A percentile compares a stretch with the other conserved stretches of the same genome.
Evolutionary conservation across 2,329 filamentous ascomycete species (phyloP).

Genomic region (Fusarium napiforme): DNA sequence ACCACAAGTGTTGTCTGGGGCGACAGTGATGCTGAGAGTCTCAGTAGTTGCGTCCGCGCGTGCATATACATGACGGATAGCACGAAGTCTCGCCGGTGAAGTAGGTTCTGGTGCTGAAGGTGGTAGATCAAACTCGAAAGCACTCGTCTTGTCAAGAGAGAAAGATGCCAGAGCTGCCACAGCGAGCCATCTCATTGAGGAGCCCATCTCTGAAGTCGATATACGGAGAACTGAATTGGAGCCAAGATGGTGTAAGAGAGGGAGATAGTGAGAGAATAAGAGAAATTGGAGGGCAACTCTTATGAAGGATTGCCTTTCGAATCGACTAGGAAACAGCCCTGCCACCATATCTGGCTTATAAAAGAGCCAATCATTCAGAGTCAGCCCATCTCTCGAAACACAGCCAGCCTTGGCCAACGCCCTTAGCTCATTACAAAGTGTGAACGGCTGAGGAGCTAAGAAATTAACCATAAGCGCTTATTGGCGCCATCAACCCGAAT

Average conservation of each 20-base stretch:
- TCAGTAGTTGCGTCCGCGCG: slow-evolving; percentile 19
- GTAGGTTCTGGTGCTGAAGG: slow-evolving; percentile 27
- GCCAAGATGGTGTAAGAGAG: not conserved
- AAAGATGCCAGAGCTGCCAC: slow-evolving; percentile 15
- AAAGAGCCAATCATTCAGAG: slow-evolving; percentile 4
- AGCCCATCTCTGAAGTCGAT: slow-evolving; percentile 4
- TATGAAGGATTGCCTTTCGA: not conserved
- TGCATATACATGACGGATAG: slow-evolving; percentile 2
- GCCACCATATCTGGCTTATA: not conserved
- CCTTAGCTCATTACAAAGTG: slow-evolving; percentile 4
- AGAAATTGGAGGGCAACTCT: not conserved
- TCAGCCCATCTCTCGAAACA: slow-evolving; percentile 13
- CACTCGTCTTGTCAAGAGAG: slow-evolving; percentile 12
- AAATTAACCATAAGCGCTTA: slow-evolving; percentile 5
- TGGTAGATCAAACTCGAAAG: slow-evolving; percentile 14
- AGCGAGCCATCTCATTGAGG: slow-evolving; percentile 23
- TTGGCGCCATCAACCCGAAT: not conserved
- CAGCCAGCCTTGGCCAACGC: not conserved
- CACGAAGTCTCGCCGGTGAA: slow-evolving; percentile 1
- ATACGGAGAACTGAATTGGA: not conserved
- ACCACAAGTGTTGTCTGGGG: slow-evolving; percentile 22
- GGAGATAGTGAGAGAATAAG: not conserved
- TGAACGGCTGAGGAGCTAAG: slow-evolving; percentile 5
- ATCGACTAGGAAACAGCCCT: slow-evolving; percentile 8
- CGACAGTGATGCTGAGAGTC: slow-evolving; percentile 5